Conservation (phyloP, 1,284 basidiomycete genomes). For the Heterobasidion parviporum region DNA sequence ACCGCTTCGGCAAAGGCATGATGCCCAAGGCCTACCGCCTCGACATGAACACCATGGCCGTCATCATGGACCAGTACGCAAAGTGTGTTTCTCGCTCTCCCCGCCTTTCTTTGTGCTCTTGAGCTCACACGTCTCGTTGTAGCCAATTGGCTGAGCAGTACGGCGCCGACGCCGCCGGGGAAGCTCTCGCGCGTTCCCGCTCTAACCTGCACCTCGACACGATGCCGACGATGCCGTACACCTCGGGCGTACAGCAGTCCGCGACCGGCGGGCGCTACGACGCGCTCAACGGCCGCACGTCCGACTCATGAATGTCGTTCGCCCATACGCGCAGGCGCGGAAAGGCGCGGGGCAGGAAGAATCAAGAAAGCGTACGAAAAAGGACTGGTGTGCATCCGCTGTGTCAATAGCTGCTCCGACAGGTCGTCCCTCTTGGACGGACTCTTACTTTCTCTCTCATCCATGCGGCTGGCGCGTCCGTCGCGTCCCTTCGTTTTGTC, state of each 20-base stretch:
- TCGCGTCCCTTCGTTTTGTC: neutral
- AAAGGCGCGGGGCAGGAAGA: too few species aligned
- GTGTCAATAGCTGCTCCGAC: neutral
- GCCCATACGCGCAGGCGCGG: too few species aligned
- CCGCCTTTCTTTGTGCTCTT: neutral
- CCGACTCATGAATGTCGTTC: neutral
- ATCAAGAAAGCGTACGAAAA: neutral
- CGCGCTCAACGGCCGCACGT: neutral
- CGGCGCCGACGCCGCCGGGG: constrained; percentile 31
- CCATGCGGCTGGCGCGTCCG: neutral
- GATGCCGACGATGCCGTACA: neutral
- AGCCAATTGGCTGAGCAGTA: constrained; percentile 39
- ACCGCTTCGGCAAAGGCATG: constrained; percentile 60
- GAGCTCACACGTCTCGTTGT: neutral
- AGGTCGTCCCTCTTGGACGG: neutral
- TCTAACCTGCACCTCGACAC: constrained; percentile 14
- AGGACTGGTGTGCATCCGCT: neutral
- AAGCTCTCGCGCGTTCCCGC: constrained; percentile 29
- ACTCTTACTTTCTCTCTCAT: neutral
- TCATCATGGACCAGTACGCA: constrained; percentile 58
- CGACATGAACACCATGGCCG: constrained; percentile 47
- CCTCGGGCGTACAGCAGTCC: neutral
- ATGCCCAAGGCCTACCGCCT: constrained; percentile 57
- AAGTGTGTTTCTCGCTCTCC: constrained; percentile 26
- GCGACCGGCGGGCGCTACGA: neutral